Percentiles rank a stretch among this genome's conserved stretches.
phyloP scores from a whole-genome alignment of 2,329 filamentous ascomycete species.

The Arthrobotrys sinensis region DNA sequence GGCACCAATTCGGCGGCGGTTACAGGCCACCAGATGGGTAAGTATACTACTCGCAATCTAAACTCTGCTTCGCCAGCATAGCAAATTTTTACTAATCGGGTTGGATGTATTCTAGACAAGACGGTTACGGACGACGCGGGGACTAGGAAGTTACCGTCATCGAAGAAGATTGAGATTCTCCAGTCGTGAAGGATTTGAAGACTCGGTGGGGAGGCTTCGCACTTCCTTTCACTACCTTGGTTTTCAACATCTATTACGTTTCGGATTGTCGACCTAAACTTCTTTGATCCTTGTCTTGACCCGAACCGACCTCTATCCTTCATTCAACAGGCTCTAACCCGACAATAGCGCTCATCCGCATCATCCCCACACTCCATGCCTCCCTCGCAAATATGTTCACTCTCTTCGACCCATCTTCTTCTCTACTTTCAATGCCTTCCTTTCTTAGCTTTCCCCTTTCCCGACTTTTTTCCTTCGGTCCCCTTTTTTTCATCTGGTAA shows the following conservation, averaged over 20 bases:
- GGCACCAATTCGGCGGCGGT: neutral
- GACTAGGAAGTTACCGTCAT: slow-evolving; percentile 51
- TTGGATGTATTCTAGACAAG: slow-evolving; percentile 25
- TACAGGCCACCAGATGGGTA: slow-evolving; percentile 52
- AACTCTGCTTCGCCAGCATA: neutral
- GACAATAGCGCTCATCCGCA: neutral
- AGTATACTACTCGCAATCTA: neutral
- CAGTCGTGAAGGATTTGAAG: neutral
- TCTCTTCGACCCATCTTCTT: neutral
- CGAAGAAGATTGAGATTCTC: slow-evolving; percentile 40
- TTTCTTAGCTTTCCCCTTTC: no score
- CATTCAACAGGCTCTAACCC: neutral
- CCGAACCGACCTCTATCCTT: slow-evolving; percentile 14
- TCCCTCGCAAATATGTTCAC: neutral
- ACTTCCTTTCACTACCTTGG: neutral
- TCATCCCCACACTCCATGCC: neutral
- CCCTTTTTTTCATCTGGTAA: slow-evolving; percentile 4
- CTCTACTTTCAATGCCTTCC: neutral
- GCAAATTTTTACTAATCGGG: neutral
- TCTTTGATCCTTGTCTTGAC: slow-evolving; percentile 23
- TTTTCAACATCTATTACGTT: slow-evolving; percentile 4
- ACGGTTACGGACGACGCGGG: slow-evolving; percentile 48
- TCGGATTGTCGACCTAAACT: slow-evolving; percentile 6
- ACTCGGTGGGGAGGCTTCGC: neutral
- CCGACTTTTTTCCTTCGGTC: neutral